Evolutionary conservation across 2,329 filamentous ascomycete genomes (phyloP), one percentile per base, ranked within the genome.

Genomic region (Cephalotrichum gorgonifer): DNA sequence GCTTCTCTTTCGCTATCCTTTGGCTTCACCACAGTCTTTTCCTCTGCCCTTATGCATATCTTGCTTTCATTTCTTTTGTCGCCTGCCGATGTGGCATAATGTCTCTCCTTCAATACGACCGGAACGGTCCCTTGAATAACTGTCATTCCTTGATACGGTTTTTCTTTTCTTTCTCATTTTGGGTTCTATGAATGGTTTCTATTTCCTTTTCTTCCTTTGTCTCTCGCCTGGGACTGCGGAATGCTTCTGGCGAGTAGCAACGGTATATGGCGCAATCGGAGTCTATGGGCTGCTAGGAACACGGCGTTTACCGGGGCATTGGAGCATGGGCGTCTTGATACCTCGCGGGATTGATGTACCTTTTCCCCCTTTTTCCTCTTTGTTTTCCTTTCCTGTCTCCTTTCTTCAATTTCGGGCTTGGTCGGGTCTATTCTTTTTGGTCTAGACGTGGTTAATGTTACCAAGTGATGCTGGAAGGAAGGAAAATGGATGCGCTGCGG

Each of bases 41-140:
- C 39, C 49, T 31, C n/a, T 15, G n/a, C 20, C 15, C 25, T 26
- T 51, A 30, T 47, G 22, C 12, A 53, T 23, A 14, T 22, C 9
- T 51, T 42, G 51, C 45, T 49, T 50, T 35, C 54, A 57, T 51
- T 44, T 27, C 6, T n/a, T 44, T 31, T 22, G 43, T 31, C 22
- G 7, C 25, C 27, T 44, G 35, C 35, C 35, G 17, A 33, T 22
- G 9, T 39, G 35, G 35, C 35, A 39, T 30, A 44, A 44, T 44
- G 27, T 30, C 27, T 30, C 27, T 17, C 17, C 25, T 30, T 30
- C 26, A 26, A 44, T 44, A 12, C 43, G 20, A n/a, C 27, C n/a
- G 23, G 26, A 9, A 27, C 20, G 11, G 22, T 30, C 27, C n/a
- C 6, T 26, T 26, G 43, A 14, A 22, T n/a, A 17, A 20, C n/a